Percentiles rank a stretch among this genome's conserved stretches.
Evolutionary conservation across 2,329 filamentous ascomycete species (phyloP).

Genomic region (Diaporthe aspalathi): DNA sequence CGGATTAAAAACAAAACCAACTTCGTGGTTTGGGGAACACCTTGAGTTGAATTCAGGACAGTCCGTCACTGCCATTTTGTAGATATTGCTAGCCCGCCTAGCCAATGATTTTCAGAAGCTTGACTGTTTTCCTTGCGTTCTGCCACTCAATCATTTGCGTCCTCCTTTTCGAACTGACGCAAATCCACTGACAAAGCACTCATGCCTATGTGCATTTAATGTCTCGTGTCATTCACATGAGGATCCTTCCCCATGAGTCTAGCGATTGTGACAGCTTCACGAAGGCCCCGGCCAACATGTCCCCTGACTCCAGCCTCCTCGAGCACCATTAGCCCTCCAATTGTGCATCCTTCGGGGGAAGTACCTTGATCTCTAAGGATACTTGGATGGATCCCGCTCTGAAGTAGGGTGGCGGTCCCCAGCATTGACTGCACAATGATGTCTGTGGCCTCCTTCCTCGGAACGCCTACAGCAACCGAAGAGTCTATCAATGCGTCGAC

Average conservation of each 20-base stretch:
- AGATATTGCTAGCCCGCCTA: too few species aligned
- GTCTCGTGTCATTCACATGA: constrained; percentile 55
- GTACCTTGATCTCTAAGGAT: constrained; percentile 69
- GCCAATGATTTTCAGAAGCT: too few species aligned
- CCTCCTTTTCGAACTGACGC: not conserved
- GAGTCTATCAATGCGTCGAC: constrained; percentile 70
- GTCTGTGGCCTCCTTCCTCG: constrained; percentile 63
- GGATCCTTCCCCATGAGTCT: constrained; percentile 52
- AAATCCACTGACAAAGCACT: not conserved
- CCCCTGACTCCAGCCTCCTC: constrained; percentile 67
- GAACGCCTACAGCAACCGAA: constrained; percentile 69
- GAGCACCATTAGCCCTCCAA: constrained; percentile 68
- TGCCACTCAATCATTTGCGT: not conserved
- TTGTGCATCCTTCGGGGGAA: constrained; percentile 71
- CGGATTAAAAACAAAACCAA: too few species aligned
- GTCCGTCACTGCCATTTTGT: too few species aligned
- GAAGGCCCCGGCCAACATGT: constrained; percentile 53
- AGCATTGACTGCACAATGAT: constrained; percentile 72
- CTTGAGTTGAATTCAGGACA: not conserved
- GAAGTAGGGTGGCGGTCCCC: constrained; percentile 66
- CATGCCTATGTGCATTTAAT: not conserved
- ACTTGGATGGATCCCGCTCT: constrained; percentile 64
- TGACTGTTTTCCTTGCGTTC: too few species aligned
- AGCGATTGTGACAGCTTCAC: constrained; percentile 61
- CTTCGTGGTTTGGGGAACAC: constrained; percentile 40